Conservation (phyloP, 306 rosid genomes). For the Geum urbanum region DNA sequence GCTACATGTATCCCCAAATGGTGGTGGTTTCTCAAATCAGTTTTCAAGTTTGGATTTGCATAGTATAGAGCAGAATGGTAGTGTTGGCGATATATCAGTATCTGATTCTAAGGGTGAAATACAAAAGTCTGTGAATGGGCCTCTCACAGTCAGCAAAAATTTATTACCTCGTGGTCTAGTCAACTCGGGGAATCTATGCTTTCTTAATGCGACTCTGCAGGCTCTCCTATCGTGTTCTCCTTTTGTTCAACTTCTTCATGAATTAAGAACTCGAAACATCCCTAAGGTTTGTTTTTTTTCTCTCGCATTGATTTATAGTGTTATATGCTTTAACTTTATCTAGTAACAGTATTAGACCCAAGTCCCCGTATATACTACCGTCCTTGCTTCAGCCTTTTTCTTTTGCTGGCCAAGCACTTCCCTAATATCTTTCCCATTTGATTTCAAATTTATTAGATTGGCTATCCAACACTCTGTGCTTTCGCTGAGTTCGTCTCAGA, state of each 20-base stretch:
- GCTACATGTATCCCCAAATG: slow-evolving; percentile 21
- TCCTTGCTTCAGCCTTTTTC: neutral
- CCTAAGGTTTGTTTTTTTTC: slow-evolving; percentile 67
- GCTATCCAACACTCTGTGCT: slow-evolving; percentile 70
- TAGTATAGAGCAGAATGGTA: slow-evolving; percentile 29
- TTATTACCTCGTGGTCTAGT: slow-evolving; percentile 75
- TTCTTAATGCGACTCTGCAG: slow-evolving; percentile 83
- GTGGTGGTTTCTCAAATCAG: slow-evolving; percentile 35
- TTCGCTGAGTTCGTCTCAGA: slow-evolving; percentile 68
- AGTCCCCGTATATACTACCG: neutral
- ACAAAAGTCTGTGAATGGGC: slow-evolving; percentile 41
- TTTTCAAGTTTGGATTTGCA: slow-evolving; percentile 48
- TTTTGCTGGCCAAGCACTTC: neutral
- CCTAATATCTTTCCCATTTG: slow-evolving; percentile 10
- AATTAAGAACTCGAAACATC: slow-evolving; percentile 48
- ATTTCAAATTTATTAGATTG: slow-evolving; percentile 46
- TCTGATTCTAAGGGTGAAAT: slow-evolving; percentile 27
- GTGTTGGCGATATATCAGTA: slow-evolving; percentile 26
- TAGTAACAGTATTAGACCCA: neutral
- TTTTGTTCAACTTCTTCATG: slow-evolving; percentile 72
- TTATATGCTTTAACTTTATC: neutral
- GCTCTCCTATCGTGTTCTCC: slow-evolving; percentile 89
- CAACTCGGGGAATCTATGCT: slow-evolving; percentile 86
- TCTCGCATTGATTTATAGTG: neutral
- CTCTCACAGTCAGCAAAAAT: slow-evolving; percentile 28